A percentile compares a stretch with the other conserved stretches of the same genome.
Conservation (phyloP, 2,329 filamentous ascomycete genomes). For the Tricladium varicosporioides region DNA sequence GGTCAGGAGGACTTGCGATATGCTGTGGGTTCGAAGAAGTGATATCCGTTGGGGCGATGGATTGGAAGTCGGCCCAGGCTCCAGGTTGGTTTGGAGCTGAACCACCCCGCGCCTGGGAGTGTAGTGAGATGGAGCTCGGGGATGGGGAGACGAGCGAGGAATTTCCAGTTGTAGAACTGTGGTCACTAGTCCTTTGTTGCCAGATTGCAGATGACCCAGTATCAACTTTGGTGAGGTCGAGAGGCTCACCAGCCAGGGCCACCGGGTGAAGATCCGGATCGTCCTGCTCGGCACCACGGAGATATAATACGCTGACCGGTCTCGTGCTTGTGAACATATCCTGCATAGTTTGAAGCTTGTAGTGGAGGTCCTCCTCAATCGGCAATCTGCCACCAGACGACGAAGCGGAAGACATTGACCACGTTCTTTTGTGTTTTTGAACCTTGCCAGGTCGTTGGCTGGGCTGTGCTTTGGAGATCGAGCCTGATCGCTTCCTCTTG, state of each 20-base stretch:
- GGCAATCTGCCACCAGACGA: slow-evolving; percentile 56
- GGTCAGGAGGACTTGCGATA: slow-evolving; percentile 46
- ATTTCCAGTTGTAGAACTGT: slow-evolving; percentile 55
- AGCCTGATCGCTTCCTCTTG: slow-evolving; percentile 59
- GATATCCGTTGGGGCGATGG: slow-evolving; percentile 48
- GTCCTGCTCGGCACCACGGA: slow-evolving; percentile 74
- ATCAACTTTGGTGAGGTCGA: slow-evolving; percentile 55
- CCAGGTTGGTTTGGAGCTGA: slow-evolving; percentile 35
- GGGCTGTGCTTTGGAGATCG: slow-evolving; percentile 41
- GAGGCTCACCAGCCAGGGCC: slow-evolving; percentile 64
- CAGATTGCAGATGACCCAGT: slow-evolving; percentile 32
- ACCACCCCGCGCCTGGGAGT: slow-evolving; percentile 49
- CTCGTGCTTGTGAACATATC: slow-evolving; percentile 88
- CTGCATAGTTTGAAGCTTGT: slow-evolving; percentile 74
- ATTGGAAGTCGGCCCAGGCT: slow-evolving; percentile 58
- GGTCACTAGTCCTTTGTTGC: slow-evolving; percentile 49
- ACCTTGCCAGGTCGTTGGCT: slow-evolving; percentile 73
- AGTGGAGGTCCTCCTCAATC: slow-evolving; percentile 72
- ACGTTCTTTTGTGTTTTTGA: slow-evolving; percentile 87
- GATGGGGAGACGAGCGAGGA: slow-evolving; percentile 65
- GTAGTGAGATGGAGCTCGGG: slow-evolving; percentile 62
- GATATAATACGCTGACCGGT: slow-evolving; percentile 73
- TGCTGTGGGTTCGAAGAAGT: slow-evolving; percentile 40
- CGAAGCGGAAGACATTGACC: slow-evolving; percentile 85
- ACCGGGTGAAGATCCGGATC: slow-evolving; percentile 80